Base-by-base conservation (phyloP, 2,329 filamentous ascomycete genomes). In the Thielaviopsis ethacetica region DNA sequence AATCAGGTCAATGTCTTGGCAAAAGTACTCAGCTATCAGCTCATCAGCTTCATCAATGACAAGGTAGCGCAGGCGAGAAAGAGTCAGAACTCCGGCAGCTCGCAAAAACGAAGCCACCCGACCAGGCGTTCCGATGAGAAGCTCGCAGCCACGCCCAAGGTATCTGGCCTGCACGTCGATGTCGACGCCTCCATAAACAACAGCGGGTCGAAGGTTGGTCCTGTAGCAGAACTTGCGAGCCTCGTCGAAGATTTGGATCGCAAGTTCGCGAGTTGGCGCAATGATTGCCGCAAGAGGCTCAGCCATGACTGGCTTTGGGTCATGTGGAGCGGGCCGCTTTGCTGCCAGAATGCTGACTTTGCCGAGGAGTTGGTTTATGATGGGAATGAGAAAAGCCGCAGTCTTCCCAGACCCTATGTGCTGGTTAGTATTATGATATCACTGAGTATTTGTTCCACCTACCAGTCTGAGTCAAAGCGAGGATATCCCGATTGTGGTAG, bases 21-120 rank as follows among this genome's bases (percentile, higher is more conserved):
- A 97, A 65, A 91, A 44, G 38, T n/a, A 87, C 1, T 75, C 68
- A 0, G 85, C 76, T 0, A 98, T 78, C 77, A 98, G 84, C 73
- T 98, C 91, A 67, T 98, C 93, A 0, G 93, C 93, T 68, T 98
- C 93, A 62, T 97, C 93, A 62, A 98, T 84, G 63, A 97, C 81
- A 63, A 81, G 81, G 72, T 84, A 93, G 71, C 84, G 85, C 62
- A 96, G 78, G 49, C 91, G 87, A 22, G 77, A 77, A 56, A 96
- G 75, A 0, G 84, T 86, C 1, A 96, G 72, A 15, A 86, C 67
- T 17, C 83, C 70, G 0, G 83, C 81, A 34, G 84, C 82, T 49
- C 83, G 74, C 73, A 97, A 90, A 66, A 97, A 86, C 66, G 96
- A 88, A 54, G 83, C 74, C 1, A 98, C 77, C 53, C 93, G 87